These are phyloP conservation scores for Colletotrichum australisinense DNA, from an alignment of 2,329 filamentous ascomycete genomes.

Conservation along the genomic window DNA sequence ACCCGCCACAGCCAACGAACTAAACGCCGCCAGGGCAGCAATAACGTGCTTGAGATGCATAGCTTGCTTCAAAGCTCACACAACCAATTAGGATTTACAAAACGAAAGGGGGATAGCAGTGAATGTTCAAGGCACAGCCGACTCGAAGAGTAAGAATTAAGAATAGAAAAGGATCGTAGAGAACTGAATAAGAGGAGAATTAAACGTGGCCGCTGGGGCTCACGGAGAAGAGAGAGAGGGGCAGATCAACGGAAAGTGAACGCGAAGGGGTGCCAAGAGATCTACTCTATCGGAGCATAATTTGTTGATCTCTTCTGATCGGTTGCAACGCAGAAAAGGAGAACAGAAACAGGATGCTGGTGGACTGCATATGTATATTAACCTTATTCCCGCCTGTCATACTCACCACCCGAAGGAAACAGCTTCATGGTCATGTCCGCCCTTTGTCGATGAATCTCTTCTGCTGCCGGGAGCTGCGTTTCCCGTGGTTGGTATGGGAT, in stretches of 20 bases:
- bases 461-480: slow-evolving; percentile 26
- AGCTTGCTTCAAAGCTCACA: not conserved
- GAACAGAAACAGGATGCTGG: not conserved
- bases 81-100: slow-evolving; percentile 4
- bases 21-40: slow-evolving; percentile 43
- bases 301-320: slow-evolving; percentile 14
- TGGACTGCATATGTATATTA: slow-evolving; percentile 7
- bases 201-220: slow-evolving; percentile 12
- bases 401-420: not conserved
- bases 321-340: not conserved
- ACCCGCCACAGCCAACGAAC: slow-evolving; percentile 44
- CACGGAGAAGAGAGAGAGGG: not conserved
- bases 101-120: not conserved
- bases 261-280: slow-evolving; percentile 5
- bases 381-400: not conserved
- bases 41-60: slow-evolving; percentile 43
- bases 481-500: not conserved
- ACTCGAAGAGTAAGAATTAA: slow-evolving; percentile 7
- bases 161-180: not conserved
- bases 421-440: not conserved
- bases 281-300: slow-evolving; percentile 14
- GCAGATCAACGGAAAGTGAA: not conserved
- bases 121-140: slow-evolving; percentile 22
- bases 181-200: not conserved
- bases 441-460: slow-evolving; percentile 31